Evolutionary conservation across 768 basidiomycete genomes (phyloP), one percentile per base, ranked within the genome.

Genomic region (Rhodotorula graminis): DNA sequence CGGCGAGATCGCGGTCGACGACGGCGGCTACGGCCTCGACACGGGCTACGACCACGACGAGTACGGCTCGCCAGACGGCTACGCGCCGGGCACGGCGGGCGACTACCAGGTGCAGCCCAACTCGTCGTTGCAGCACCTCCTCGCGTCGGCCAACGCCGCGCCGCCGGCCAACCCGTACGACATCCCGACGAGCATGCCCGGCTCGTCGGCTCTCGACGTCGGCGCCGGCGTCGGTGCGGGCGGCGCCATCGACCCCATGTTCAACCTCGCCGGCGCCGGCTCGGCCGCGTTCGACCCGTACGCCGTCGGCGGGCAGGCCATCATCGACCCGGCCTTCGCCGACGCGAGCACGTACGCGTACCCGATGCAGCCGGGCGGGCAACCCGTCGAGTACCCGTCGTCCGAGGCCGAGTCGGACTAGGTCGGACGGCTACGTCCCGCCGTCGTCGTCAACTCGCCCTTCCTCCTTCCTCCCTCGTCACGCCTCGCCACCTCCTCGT

Each of bases 81-180:
- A 61, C 42, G 16, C 55, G 53, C 52, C 55, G 16, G 64, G 59
- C 62, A 31, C 9, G 2, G 55, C 3, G 14, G 21, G 23, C 40
- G 69, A 70, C 31, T 71, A 56, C 59, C 2, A 44, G 46, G 62
- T 52, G 23, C 50, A 52, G 50, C 50, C 71, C 0, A 33, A 37
- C 37, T 37, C 56, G 7, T 64, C 62, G 11, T 52, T 72, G 33
- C 67, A 64, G 44, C 59, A 72, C 37, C 63, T 72, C 19, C 59
- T 72, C 31, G 67, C 50, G 3, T 46, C 44, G 44, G 44, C 44
- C 44, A 46, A 46, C 44, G 66, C 49, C 3, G 53, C 52, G n/a
- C n/a, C 23, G 3, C n/a, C 49, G 29, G 21, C 50, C 52, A 58
- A 72, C 58, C 71, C 71, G 29, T 72, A 72, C 63, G 58, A 50